Percentiles rank a stretch among this genome's conserved stretches.
Conservation (phyloP, 2,329 filamentous ascomycete species). For the Hymenoscyphus repandus region DNA sequence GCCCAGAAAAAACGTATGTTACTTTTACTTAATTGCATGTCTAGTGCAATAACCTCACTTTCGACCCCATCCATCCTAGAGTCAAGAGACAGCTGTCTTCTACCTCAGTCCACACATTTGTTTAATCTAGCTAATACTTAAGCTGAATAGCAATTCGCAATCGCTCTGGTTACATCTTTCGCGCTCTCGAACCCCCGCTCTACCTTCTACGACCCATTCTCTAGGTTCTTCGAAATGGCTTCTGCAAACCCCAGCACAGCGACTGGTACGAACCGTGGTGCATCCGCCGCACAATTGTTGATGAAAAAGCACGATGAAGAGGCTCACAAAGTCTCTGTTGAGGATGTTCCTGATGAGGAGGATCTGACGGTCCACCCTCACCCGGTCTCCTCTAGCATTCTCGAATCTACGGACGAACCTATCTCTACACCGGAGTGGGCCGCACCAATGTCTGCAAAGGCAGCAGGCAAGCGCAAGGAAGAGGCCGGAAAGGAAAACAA, state of each 20-base stretch:
- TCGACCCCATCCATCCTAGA: too few species aligned
- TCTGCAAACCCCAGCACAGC: conserved; percentile 15
- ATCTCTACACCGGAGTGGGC: conserved; percentile 43
- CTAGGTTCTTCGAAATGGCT: conserved; percentile 22
- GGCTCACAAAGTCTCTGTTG: conserved; percentile 60
- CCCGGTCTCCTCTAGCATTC: conserved; percentile 36
- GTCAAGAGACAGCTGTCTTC: too few species aligned
- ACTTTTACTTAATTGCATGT: too few species aligned
- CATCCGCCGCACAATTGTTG: conserved; percentile 47
- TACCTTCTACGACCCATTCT: conserved; percentile 3
- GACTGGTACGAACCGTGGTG: conserved; percentile 17
- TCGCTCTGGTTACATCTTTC: conserved; percentile 1
- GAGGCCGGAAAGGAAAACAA: conserved; percentile 36
- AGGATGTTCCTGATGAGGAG: conserved; percentile 79
- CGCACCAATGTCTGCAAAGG: conserved; percentile 53
- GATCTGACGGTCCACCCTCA: conserved; percentile 56
- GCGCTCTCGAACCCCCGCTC: conserved; percentile 1
- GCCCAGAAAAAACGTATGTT: conserved; percentile 17
- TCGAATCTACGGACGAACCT: conserved; percentile 33
- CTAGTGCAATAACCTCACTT: too few species aligned
- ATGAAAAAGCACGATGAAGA: conserved; percentile 55
- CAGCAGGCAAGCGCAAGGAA: conserved; percentile 63
- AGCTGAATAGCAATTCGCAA: background rate
- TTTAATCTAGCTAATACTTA: background rate
- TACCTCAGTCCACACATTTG: background rate